These are phyloP conservation scores for Lantana camara DNA, from an alignment of 257 asterid species.

Conservation along the genomic window DNA sequence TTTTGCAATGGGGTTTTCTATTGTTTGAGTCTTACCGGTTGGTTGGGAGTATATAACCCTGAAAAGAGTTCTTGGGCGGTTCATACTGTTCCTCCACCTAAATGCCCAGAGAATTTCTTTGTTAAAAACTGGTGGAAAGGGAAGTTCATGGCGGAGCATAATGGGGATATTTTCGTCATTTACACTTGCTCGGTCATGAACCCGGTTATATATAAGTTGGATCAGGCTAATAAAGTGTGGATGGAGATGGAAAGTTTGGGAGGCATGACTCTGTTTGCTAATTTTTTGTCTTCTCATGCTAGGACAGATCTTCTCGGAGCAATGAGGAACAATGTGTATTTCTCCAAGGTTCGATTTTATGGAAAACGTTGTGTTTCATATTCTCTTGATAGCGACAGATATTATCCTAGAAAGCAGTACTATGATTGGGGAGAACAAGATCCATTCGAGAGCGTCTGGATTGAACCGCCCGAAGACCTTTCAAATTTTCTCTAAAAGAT, in stretches of 20 bases:
- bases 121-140: constrained; percentile 89
- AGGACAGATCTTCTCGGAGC: constrained; percentile 78
- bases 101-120: constrained; percentile 64
- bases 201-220: constrained; percentile 73
- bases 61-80: constrained; percentile 62
- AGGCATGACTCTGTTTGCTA: constrained; percentile 78
- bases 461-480: constrained; percentile 81
- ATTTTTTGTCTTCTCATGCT: constrained; percentile 73
- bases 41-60: constrained; percentile 73
- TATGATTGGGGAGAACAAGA: constrained; percentile 88
- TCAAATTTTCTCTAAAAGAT: constrained; percentile 48
- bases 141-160: constrained; percentile 85
- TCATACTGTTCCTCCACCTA: constrained; percentile 69
- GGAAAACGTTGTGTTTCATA: constrained; percentile 82
- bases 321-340: constrained; percentile 77
- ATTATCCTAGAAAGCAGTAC: constrained; percentile 77
- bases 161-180: constrained; percentile 72
- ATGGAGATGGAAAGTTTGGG: constrained; percentile 64
- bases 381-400: constrained; percentile 60
- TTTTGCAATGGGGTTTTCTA: constrained; percentile 72
- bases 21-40: constrained; percentile 74
- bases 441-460: constrained; percentile 80
- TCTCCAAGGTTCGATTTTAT: constrained; percentile 76
- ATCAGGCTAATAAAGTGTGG: constrained; percentile 67
- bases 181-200: constrained; percentile 72